phyloP scores from a whole-genome alignment of 2,329 filamentous ascomycete species.

The Scopulariopsis brevicaulis region DNA sequence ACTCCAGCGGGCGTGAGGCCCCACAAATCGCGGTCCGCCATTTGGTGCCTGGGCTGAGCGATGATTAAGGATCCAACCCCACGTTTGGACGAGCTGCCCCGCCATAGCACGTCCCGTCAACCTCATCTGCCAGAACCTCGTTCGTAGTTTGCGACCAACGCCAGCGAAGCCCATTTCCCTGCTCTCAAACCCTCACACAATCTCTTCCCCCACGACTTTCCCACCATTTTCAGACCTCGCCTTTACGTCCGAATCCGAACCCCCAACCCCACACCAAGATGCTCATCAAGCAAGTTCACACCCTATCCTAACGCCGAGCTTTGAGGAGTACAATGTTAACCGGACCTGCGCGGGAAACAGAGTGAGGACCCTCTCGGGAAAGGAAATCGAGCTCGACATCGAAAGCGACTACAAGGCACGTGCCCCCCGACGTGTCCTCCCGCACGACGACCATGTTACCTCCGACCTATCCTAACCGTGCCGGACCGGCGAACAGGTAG shows the following conservation, averaged over 20 bases:
- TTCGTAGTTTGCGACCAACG: background rate
- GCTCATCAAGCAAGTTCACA: conserved; percentile 38
- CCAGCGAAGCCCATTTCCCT: background rate
- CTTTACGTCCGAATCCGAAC: background rate
- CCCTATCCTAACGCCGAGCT: background rate
- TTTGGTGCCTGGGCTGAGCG: background rate
- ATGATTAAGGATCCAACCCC: background rate
- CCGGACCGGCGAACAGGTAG: conserved; percentile 47
- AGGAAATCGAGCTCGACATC: conserved; percentile 98
- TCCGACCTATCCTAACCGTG: background rate
- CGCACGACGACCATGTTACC: background rate
- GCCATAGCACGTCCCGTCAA: background rate
- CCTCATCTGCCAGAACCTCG: background rate
- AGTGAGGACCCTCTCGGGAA: conserved; percentile 94
- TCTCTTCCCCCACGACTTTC: background rate
- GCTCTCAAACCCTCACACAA: background rate
- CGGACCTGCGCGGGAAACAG: conserved; percentile 31
- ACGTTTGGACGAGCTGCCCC: background rate
- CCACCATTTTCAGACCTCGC: background rate
- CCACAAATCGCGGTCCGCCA: background rate
- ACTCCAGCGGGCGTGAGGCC: background rate
- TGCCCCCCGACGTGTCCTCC: background rate
- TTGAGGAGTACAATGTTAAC: background rate
- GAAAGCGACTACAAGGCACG: conserved; percentile 84
- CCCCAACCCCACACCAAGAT: conserved; percentile 13